Evolutionary conservation across 345 rosid species (phyloP).

Genomic region (thale cress (Arabidopsis thaliana)): DNA sequence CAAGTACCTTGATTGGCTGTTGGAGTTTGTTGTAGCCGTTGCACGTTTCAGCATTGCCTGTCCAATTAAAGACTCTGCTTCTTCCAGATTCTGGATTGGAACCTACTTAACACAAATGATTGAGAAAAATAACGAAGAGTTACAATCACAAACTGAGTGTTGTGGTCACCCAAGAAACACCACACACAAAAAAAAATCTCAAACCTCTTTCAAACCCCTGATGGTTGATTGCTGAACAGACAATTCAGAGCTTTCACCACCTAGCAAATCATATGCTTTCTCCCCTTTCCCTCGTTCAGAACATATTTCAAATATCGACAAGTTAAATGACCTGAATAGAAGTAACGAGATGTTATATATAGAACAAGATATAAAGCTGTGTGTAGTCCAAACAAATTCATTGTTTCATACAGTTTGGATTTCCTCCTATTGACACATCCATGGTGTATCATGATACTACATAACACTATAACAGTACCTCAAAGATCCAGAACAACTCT

Average conservation of each 20-base stretch:
- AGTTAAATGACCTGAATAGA: slow-evolving; percentile 56
- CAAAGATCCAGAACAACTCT: slow-evolving; percentile 31
- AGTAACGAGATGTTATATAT: slow-evolving; percentile 2
- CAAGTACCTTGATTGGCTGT: slow-evolving; percentile 82
- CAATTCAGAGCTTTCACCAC: slow-evolving; percentile 61
- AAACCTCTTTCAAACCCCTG: slow-evolving; percentile 81
- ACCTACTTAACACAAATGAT: slow-evolving; percentile 51
- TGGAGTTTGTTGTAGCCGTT: slow-evolving; percentile 79
- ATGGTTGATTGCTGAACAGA: slow-evolving; percentile 68
- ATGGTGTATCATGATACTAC: neutral
- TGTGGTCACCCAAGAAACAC: neutral
- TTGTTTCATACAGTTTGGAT: neutral
- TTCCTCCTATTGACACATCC: slow-evolving; percentile 1
- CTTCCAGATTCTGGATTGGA: slow-evolving; percentile 52
- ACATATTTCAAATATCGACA: slow-evolving; percentile 83
- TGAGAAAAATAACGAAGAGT: slow-evolving; percentile 3
- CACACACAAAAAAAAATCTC: neutral
- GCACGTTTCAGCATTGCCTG: slow-evolving; percentile 81
- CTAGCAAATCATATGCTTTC: slow-evolving; percentile 66
- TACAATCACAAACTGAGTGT: neutral
- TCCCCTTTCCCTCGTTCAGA: slow-evolving; percentile 83
- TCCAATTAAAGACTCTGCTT: slow-evolving; percentile 72
- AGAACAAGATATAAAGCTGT: slow-evolving; percentile 18
- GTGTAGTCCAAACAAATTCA: slow-evolving; percentile 12
- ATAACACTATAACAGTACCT: slow-evolving; percentile 51